These are phyloP conservation scores for Globisporangium solare DNA, from an alignment of 352 stramenopile species.

Conservation along the genomic window DNA sequence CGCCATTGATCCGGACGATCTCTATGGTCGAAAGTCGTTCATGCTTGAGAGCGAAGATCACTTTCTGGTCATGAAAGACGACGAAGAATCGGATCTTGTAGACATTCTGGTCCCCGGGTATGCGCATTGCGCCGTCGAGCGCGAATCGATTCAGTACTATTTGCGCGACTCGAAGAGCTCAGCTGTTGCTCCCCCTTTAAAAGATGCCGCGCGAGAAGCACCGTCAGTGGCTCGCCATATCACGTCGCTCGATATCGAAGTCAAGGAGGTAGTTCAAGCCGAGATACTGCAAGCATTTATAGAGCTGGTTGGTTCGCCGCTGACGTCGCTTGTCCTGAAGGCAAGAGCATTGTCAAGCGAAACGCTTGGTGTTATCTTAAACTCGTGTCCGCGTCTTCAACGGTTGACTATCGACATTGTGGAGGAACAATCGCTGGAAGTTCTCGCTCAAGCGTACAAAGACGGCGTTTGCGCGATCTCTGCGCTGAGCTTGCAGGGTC, in stretches of 20 bases:
- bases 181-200: too few relatives aligned
- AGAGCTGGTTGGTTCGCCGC: conserved; percentile 6
- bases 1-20: conserved; percentile 9
- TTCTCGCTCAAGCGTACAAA: conserved; percentile 11
- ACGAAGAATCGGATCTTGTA: conserved; percentile 2
- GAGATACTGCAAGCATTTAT: conserved; percentile 11
- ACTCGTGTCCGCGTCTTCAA: conserved; percentile 1
- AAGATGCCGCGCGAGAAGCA: neutral
- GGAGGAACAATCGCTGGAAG: conserved; percentile 1
- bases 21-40: neutral
- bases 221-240: neutral
- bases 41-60: conserved; percentile 10
- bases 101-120: conserved; percentile 17
- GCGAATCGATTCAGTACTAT: conserved; percentile 12
- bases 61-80: conserved; percentile 19
- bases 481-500: conserved; percentile 10
- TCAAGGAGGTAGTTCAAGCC: conserved; percentile 5
- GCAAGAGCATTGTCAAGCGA: conserved; percentile 2
- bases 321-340: conserved; percentile 8
- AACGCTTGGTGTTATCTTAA: conserved; percentile 1
- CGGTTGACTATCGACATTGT: conserved; percentile 12
- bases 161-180: conserved; percentile 1
- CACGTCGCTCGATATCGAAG: conserved; percentile 5
- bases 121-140: conserved; percentile 8
- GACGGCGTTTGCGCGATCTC: neutral